Percentiles rank a stretch among this genome's conserved stretches.
phyloP scores from a whole-genome alignment of 2,329 filamentous ascomycete genomes.

The Aspergillus sp. region DNA sequence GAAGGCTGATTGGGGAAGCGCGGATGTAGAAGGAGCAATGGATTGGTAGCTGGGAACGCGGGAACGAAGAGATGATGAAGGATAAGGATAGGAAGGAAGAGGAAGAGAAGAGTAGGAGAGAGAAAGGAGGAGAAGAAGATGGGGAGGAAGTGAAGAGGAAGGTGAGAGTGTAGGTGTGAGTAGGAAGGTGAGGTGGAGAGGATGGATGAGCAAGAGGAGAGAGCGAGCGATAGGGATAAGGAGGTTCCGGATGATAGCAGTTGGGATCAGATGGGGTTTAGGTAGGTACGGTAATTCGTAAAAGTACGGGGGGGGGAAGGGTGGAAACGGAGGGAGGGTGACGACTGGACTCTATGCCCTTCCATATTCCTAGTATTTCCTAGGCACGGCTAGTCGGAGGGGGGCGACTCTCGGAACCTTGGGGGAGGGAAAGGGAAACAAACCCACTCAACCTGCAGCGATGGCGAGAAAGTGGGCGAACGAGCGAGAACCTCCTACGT shows the following conservation, averaged over 20 bases:
- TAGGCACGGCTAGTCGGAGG: slow-evolving; percentile 7
- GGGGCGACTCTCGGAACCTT: slow-evolving; percentile 24
- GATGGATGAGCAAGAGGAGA: slow-evolving; percentile 10
- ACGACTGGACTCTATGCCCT: not conserved
- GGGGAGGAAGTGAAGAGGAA: slow-evolving; percentile 19
- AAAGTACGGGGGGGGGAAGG: not conserved
- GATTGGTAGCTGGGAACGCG: slow-evolving; percentile 10
- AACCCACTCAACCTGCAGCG: slow-evolving; percentile 12
- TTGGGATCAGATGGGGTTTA: slow-evolving; percentile 3
- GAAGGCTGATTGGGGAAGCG: slow-evolving; percentile 4
- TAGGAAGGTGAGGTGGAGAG: slow-evolving; percentile 13
- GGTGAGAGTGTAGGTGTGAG: slow-evolving; percentile 21
- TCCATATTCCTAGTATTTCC: not conserved
- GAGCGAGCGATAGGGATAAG: slow-evolving; percentile 9
- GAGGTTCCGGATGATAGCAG: slow-evolving; percentile 16
- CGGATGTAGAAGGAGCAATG: slow-evolving; percentile 20
- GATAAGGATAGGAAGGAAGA: slow-evolving; percentile 20
- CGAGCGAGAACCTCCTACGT: slow-evolving; percentile 25
- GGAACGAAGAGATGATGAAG: slow-evolving; percentile 16
- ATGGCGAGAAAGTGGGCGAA: slow-evolving; percentile 25
- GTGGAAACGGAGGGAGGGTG: not conserved
- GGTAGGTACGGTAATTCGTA: not conserved
- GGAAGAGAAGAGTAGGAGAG: slow-evolving; percentile 13
- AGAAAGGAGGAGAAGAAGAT: slow-evolving; percentile 23
- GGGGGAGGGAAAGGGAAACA: slow-evolving; percentile 11